Base-by-base conservation (phyloP, 306 rosid species). In the Gastrolobium bilobum region DNA sequence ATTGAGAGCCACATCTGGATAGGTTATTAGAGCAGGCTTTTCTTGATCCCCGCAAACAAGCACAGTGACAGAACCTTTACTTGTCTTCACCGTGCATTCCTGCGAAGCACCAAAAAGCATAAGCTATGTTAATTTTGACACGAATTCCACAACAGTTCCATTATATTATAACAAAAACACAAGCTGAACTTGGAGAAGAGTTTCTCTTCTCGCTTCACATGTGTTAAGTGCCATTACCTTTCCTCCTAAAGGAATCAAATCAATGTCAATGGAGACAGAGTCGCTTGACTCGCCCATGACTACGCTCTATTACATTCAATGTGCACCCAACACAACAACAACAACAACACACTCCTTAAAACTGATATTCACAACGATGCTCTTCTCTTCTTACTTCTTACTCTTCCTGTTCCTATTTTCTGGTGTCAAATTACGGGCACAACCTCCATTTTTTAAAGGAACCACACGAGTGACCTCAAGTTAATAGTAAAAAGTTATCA, bases 1-100 rank as follows among this genome's bases (percentile, higher is more conserved):
- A 80, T 91, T 93, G 68, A 93, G 96, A 77, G 92, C 97, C 82
- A 93, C 89, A 72, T 93, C 97, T 14, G 97, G 92, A 75, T 93
- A 93, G 0, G 97, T 93, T 44, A 93, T 90, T 15, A 93, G 79
- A 81, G 97, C 96, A 31, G 97, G 94, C 86, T 93, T 93, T 71
- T 86, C 94, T 82, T 88, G 96, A 88, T 90, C 97, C 72, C 97
- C 97, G 69, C 92, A 90, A 64, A 93, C 91, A 82, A 89, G 84
- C 75, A 93, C 97, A 54, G 94, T 89, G 54, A 93, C 80, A 56
- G 87, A 85, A 67, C 97, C 97, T 90, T 85, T 89, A 56, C 91
- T 93, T 51, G 97, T 93, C 83, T 93, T 91, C 84, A 93, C 96
- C 10, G 76, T 85, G 72, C 79, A 86, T 80, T 93, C 96, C 96